Conservation (phyloP, 352 stramenopile species). For the Globisporangium takayamanum region DNA sequence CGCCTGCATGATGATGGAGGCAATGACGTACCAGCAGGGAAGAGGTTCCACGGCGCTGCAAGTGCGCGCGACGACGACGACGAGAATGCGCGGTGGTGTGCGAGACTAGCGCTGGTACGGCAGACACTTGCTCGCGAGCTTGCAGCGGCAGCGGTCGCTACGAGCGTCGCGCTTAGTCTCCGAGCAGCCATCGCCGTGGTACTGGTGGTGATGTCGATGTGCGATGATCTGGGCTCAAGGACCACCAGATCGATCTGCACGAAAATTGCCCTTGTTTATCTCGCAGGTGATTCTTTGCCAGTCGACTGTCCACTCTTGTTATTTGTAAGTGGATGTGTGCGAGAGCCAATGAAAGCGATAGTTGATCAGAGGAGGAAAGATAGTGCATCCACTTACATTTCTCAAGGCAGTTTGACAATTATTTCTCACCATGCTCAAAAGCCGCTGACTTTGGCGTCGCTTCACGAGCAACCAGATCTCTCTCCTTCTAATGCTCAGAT, state of each 20-base stretch:
- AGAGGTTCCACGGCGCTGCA: conserved; percentile 33
- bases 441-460: too few species aligned
- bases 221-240: conserved; percentile 2
- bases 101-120: background rate
- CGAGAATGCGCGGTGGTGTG: conserved; percentile 17
- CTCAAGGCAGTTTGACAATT: too few species aligned
- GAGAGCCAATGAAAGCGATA: too few species aligned
- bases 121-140: background rate
- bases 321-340: too few species aligned
- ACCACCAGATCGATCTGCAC: background rate
- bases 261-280: background rate
- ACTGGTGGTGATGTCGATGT: background rate
- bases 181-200: conserved; percentile 12
- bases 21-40: conserved; percentile 24
- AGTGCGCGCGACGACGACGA: conserved; percentile 15
- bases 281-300: too few species aligned
- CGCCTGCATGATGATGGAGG: background rate
- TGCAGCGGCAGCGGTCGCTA: conserved; percentile 7
- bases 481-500: too few species aligned
- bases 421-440: too few species aligned
- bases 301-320: too few species aligned
- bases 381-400: too few species aligned
- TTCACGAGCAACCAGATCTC: too few species aligned
- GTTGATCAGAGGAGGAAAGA: too few species aligned
- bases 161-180: background rate